A percentile compares a stretch with the other conserved stretches of the same genome.
These are phyloP conservation scores for Pythium coloratum DNA, from an alignment of 352 stramenopile genomes.

Conservation along the genomic window DNA sequence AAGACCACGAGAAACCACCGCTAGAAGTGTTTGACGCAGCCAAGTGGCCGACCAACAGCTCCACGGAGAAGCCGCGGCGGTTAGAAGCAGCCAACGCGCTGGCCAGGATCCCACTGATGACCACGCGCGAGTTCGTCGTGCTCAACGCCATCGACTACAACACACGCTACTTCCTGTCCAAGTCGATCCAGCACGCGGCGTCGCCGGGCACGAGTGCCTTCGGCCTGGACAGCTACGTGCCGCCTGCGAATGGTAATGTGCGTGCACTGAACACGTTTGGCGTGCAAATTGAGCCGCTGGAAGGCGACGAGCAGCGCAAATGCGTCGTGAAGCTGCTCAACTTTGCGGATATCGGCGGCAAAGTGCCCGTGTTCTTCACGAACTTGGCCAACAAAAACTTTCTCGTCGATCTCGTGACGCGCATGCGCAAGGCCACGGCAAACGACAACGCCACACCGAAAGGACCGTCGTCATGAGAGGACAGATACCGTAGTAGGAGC, in stretches of 20 bases:
- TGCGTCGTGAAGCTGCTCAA: constrained; percentile 23
- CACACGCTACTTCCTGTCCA: constrained; percentile 20
- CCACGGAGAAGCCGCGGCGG: background rate
- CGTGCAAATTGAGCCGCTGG: constrained; percentile 17
- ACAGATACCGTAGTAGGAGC: too few relatives aligned
- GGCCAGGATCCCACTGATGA: constrained; percentile 27
- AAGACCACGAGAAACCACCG: constrained; percentile 29
- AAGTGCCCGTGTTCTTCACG: constrained; percentile 13
- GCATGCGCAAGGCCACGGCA: constrained; percentile 29
- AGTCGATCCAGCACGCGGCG: constrained; percentile 27
- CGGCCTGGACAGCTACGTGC: background rate
- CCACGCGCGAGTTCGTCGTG: constrained; percentile 28
- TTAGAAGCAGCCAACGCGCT: constrained; percentile 25
- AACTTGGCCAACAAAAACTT: constrained; percentile 25
- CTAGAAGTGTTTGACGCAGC: constrained; percentile 28
- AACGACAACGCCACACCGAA: too few relatives aligned
- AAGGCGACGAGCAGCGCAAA: constrained; percentile 4
- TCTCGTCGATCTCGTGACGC: constrained; percentile 26
- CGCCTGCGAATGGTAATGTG: constrained; percentile 11
- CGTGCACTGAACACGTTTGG: constrained; percentile 25
- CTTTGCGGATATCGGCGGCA: constrained; percentile 19
- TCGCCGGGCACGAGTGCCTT: constrained; percentile 12
- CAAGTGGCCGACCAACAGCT: constrained; percentile 16
- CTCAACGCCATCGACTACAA: constrained; percentile 32
- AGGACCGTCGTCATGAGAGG: too few relatives aligned